These are phyloP conservation scores for Solanum paucissectum DNA, from an alignment of 257 asterid genomes.

Conservation along the genomic window DNA sequence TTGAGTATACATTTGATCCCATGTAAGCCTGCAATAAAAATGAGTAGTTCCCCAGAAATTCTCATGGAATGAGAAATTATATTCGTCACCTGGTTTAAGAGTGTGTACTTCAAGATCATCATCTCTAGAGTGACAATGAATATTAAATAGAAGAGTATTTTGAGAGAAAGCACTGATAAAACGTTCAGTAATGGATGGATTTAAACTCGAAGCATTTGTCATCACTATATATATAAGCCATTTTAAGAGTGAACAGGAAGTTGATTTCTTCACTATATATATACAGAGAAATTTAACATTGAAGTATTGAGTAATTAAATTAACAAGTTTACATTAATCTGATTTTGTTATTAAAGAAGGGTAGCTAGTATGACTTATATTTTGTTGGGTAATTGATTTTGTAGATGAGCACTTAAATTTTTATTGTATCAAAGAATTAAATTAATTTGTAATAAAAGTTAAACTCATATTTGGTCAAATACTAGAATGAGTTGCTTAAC, in stretches of 20 bases:
- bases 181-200: not conserved
- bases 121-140: not conserved
- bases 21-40: not conserved
- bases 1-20: not conserved
- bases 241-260: not conserved
- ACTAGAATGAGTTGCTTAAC: no score
- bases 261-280: not conserved
- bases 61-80: not conserved
- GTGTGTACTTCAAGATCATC: not conserved
- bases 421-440: not conserved
- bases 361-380: no score
- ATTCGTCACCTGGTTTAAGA: not conserved
- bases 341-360: no score
- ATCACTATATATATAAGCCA: not conserved
- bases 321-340: no score
- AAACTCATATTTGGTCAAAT: not conserved
- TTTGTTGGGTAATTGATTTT: no score
- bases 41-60: not conserved
- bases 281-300: not conserved
- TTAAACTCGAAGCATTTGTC: not conserved
- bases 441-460: not conserved
- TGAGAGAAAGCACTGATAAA: not conserved
- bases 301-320: no score
- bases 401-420: not conserved
- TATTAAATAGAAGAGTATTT: not conserved